phyloP scores from a whole-genome alignment of 108 stramenopile genomes.

The Licmophora abbreviata region DNA sequence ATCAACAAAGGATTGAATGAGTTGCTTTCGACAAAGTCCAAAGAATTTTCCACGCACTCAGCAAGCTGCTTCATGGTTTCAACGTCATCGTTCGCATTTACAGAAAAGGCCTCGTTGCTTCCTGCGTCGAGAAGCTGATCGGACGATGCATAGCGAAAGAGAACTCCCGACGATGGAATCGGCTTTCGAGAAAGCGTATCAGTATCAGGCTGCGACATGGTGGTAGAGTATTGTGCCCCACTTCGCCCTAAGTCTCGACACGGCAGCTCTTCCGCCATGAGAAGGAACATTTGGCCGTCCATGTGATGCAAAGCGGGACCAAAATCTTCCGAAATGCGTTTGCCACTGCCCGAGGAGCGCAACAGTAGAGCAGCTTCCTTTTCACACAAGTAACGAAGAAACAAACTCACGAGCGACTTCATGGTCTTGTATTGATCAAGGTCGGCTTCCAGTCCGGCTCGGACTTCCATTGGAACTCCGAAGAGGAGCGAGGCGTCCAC shows the following conservation, averaged over 20 bases:
- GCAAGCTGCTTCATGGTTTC: conserved; percentile 4
- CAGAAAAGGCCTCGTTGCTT: not conserved
- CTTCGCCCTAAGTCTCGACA: not conserved
- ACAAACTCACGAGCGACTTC: conserved; percentile 6
- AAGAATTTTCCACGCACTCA: conserved; percentile 11
- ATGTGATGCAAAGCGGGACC: conserved; percentile 5
- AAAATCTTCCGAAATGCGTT: not conserved
- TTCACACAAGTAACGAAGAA: conserved; percentile 7
- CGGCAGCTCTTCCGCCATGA: conserved; percentile 13
- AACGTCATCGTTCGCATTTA: not conserved
- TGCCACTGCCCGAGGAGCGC: not conserved
- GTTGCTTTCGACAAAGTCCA: conserved; percentile 9
- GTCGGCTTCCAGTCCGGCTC: conserved; percentile 12
- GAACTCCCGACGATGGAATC: conserved; percentile 9
- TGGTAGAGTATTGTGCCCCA: no score
- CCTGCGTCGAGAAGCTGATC: conserved; percentile 9
- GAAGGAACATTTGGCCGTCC: conserved; percentile 13
- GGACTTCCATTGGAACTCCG: conserved; percentile 21
- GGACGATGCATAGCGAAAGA: conserved; percentile 12
- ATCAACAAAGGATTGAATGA: not conserved
- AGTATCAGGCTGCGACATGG: no score
- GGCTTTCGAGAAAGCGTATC: not conserved
- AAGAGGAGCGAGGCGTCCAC: conserved; percentile 28
- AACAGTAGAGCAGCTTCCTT: conserved; percentile 21
- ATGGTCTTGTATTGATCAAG: conserved; percentile 11